Base-by-base conservation (phyloP, 257 asterid species). In the Solanum appendiculatum region DNA sequence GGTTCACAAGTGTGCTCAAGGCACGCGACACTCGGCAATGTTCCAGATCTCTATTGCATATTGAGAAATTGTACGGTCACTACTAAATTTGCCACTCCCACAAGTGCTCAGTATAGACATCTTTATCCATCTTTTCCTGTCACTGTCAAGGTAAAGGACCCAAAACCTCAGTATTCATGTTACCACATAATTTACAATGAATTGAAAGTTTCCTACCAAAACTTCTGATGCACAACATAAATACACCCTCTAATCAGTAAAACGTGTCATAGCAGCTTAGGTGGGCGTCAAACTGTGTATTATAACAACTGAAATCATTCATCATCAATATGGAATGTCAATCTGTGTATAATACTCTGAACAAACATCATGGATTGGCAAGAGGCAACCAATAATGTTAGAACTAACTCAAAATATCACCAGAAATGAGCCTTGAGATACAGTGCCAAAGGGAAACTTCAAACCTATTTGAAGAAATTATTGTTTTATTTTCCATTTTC, bases 31-130 rank as follows among this genome's bases (percentile, higher is more conserved):
- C 87, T 91, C 95, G 31, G 89, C 88, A 82, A 97, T 93, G 86
- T 94, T 94, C 99, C 99, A 97, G 25, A 96, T 96, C 84, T 96
- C 98, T 68, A 89, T 92, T 39, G 99, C 99, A 34, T 97, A 96
- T 91, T 95, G 99, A 9, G 94, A 95, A 60, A 97, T 97, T 36
- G 99, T 97, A 3, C 99, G 92, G 83, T 97, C 99, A 46, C 99
- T 97, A 90, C 99, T 96, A 87, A 97, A 97, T 75, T 97, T 96
- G 27, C 99, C 98, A 87, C 98, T 93, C 63, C 99, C 99, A 29
- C 98, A 96, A 36, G 99, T 96, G 92, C 99, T 97, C 69, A 95
- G 95, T 82, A 97, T 97, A 14, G 99, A 97, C 98, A 94, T 97
- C 91, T 93, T 96, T 85, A 86, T 93, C 99, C 99, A 97, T 90